Evolutionary conservation across 768 basidiomycete genomes (phyloP), one percentile per base, ranked within the genome.

Genomic region (Rhodotorula taiwanensis): DNA sequence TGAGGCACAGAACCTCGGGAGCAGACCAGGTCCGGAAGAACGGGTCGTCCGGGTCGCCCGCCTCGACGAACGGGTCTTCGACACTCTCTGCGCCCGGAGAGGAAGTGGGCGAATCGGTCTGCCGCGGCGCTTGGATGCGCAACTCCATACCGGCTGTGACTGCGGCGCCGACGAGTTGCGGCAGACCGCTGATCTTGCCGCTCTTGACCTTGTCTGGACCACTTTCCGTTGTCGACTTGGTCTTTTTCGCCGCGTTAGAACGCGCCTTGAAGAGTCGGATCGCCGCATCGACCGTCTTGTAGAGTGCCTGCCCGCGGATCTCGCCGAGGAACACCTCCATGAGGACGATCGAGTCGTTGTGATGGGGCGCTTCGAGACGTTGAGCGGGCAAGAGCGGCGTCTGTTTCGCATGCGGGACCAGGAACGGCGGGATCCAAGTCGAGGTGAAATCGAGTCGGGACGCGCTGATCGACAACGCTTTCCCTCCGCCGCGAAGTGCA

Each of bases 1-100:
- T 48, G 41, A 69, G 41, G 43, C 60, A 69, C 8, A 69, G 44
- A 6, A 69, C 25, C 30, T 69, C 67, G 25, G 67, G 67, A 15
- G 43, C 33, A 3, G 10, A 13, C 67, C 67, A 69, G 2, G 43
- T n/a, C 3, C 57, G 43, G 54, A 61, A 69, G 51, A 69, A 69
- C 3, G 60, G 51, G 18, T 69, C 63, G 20, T 45, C 41, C 27
- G 60, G 45, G n/a, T 64, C 50, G 5, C 42, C 44, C 20, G 49
- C 9, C 39, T 39, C n/a, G 15, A 34, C 8, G 13, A 45, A 2
- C 10, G 49, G 34, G 23, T 36, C n/a, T n/a, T n/a, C 33, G 47
- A 11, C 31, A 21, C 43, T 10, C n/a, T 42, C 43, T 33, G 28
- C 31, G 33, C 18, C 14, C 33, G 21, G 18, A 5, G 41, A 20